phyloP scores from a whole-genome alignment of 176 grass and related monocot genomes.

The Calamus simplicifolius region DNA sequence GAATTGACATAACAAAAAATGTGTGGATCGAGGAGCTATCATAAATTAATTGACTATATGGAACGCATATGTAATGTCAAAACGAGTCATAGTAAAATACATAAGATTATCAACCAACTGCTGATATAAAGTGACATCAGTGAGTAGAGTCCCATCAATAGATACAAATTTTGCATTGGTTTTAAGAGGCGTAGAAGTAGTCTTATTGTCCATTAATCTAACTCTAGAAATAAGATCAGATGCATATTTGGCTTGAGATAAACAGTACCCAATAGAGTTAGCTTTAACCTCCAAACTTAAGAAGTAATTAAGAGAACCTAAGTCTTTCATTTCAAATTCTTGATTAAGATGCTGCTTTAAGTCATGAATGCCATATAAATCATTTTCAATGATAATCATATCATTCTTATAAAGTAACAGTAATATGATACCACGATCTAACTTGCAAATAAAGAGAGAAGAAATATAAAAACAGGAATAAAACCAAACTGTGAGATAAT shows the following conservation, averaged over 20 bases:
- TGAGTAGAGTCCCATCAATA: no score
- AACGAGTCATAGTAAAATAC: no score
- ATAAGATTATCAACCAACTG: neutral
- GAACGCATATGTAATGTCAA: no score
- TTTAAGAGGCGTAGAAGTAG: no score
- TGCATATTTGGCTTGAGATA: neutral
- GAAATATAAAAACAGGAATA: neutral
- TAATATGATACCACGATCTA: neutral
- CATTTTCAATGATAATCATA: neutral
- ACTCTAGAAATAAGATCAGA: no score
- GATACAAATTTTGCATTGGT: no score
- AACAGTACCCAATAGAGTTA: no score
- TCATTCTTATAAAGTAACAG: neutral
- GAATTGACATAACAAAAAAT: neutral
- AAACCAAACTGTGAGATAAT: neutral
- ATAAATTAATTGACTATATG: no score
- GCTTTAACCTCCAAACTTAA: neutral
- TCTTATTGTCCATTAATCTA: no score
- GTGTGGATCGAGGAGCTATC: neutral
- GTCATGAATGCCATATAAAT: neutral
- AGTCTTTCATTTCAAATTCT: neutral
- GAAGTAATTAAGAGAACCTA: neutral
- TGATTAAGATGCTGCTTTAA: neutral
- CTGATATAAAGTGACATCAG: neutral
- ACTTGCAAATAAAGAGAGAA: neutral